Conservation (phyloP, 768 basidiomycete genomes). For the Baorangia bicolor region DNA sequence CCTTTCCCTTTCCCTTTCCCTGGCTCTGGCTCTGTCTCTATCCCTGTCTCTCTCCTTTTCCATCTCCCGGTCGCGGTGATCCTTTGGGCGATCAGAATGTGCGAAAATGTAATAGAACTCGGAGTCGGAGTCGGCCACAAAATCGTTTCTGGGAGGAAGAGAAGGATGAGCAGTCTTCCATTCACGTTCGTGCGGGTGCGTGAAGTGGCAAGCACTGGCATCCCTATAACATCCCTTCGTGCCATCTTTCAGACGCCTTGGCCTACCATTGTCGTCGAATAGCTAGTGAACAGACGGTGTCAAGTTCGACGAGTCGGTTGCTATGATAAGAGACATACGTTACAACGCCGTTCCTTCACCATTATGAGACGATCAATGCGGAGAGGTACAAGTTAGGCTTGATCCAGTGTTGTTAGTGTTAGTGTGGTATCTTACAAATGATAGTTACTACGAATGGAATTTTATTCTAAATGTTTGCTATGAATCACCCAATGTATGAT, state of each 20-base stretch:
- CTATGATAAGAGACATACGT: conserved; percentile 21
- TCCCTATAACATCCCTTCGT: conserved; percentile 22
- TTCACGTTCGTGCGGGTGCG: conserved; percentile 32
- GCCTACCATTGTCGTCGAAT: conserved; percentile 28
- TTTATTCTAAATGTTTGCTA: not conserved
- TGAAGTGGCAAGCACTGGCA: conserved; percentile 28
- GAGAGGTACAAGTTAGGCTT: not conserved
- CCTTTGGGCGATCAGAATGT: conserved; percentile 8
- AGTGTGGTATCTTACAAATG: conserved; percentile 19
- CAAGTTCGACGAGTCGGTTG: not conserved
- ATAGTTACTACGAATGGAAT: conserved; percentile 15
- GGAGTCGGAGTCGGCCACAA: conserved; percentile 21
- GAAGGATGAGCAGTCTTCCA: conserved; percentile 34
- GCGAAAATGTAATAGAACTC: conserved; percentile 23
- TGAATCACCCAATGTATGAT: not conserved
- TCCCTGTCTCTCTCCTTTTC: conserved; percentile 3
- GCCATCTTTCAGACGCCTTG: conserved; percentile 22
- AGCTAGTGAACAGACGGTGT: conserved; percentile 17
- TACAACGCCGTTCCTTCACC: conserved; percentile 29
- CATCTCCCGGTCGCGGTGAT: conserved; percentile 11
- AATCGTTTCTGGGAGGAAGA: conserved; percentile 20
- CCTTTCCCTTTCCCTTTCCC: not conserved
- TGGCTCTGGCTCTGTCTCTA: not conserved
- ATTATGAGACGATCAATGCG: not conserved
- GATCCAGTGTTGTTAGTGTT: not conserved